Base-by-base conservation (phyloP, 2,329 filamentous ascomycete genomes). In the Gyromitra esculenta region DNA sequence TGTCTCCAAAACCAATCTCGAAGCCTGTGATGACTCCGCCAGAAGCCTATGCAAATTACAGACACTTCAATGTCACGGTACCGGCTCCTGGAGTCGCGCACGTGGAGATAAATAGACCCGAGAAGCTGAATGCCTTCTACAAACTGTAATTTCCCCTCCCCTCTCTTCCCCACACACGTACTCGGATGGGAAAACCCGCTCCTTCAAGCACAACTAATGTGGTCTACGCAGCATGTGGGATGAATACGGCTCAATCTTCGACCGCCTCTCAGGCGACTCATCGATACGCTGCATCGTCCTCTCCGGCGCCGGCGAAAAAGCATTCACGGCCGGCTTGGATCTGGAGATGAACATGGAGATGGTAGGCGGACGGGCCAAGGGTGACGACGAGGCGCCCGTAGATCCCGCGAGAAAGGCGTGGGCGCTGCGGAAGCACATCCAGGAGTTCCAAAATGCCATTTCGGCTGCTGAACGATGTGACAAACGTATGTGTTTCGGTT, bases 81-180 rank as follows among this genome's bases (percentile, higher is more conserved):
- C 92, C 94, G 0, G 82, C 85, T 48, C 87, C 91, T 81, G 90
- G 90, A 85, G 91, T 97, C 63, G 92, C 91, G n/a, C 93, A 97
- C 83, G 91, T 98, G 75, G 91, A 97, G 84, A 97, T 97, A 85
- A 94, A 96, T 85, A 89, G 94, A 0, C 89, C 94, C 0, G 84
- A 89, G 79, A 97, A 97, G 85, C 86, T 97, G 83, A 98, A 98
- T 83, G 90, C 94, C 79, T 97, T 97, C 83, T 88, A 89, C 79
- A 90, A 93, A 83, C 85, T 84, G 88, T 89, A 83, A 37, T 54
- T 21, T 63, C 57, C 35, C 45, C 39, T 3, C 69, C 57, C 54
- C 11, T 21, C 25, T 77, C 73, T 78, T 37, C 59, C 35, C 11
- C 43, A 56, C 31, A 56, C 8, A 25, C 5, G 25, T 31, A 31